Evolutionary conservation across 257 asterid genomes (phyloP), one percentile per base, ranked within the genome.

Genomic region (Thymus quinquecostatus): DNA sequence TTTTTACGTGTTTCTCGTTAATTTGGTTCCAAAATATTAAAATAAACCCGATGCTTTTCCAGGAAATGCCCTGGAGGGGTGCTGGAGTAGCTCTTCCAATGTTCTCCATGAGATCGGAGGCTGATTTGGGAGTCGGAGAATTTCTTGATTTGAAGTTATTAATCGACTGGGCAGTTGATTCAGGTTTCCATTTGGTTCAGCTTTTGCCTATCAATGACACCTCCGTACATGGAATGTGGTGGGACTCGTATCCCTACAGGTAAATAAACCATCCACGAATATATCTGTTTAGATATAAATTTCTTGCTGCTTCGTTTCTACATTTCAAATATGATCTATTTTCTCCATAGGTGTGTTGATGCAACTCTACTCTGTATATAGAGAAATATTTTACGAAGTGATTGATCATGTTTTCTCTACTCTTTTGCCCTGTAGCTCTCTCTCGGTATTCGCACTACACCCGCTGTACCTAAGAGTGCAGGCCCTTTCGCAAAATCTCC

Each of bases 191-290:
- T 78, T 84, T 95, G 86, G 95, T 92, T 80, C 99, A 95, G 85
- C 88, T 92, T 56, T 81, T 95, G 87, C 99, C 99, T 28, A 85
- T 95, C 56, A 92, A 95, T 56, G 99, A 95, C 80, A 95, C 99
- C 58, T 95, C 99, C n/a, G 99, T 95, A 34, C 82, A 95, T 44
- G 73, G 80, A 73, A 95, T 92, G 99, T 95, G 99, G 99, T 95
- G 98, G 98, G 99, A 95, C 84, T 95, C 99, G 14, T 95, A 95
- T 80, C 98, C 99, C 28, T 95, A 95, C 91, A 95, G 99, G 99
- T 95, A 79, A 75, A 69, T 33, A 12, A 63, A 45, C 10, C 28
- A 60, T 60, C 60, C 27, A 45, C 2, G 13, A 58, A 14, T 44
- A 65, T 55, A 47, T 66, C 60, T 43, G 49, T 11, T 3, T 44